These are phyloP conservation scores for Suhomyces atakaporum DNA, from an alignment of 1,139 yeast genomes.

Conservation along the genomic window DNA sequence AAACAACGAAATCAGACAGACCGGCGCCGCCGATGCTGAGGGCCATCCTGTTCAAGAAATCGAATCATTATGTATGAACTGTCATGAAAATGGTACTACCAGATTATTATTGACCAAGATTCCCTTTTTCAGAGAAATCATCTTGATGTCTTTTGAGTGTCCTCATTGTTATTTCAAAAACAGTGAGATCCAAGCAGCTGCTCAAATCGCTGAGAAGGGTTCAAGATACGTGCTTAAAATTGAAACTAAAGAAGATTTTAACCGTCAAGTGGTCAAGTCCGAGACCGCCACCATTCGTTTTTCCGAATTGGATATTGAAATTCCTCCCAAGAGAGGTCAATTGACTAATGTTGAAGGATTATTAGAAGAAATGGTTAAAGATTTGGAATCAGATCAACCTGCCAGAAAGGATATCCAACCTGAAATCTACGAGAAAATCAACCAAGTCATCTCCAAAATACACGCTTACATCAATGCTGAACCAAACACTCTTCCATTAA, in stretches of 20 bases:
- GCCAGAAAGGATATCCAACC: conserved; percentile 74
- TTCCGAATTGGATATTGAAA: conserved; percentile 85
- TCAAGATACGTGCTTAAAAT: conserved; percentile 69
- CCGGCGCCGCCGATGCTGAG: conserved; percentile 77
- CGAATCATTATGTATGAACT: conserved; percentile 94
- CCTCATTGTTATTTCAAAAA: conserved; percentile 92
- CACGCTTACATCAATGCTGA: conserved; percentile 61
- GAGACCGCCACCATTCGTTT: conserved; percentile 85
- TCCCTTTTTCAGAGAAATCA: conserved; percentile 89
- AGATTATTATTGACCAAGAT: conserved; percentile 81
- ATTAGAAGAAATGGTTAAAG: conserved; percentile 79
- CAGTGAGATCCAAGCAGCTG: conserved; percentile 93
- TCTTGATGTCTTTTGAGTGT: conserved; percentile 93
- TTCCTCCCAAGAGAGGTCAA: conserved; percentile 94
- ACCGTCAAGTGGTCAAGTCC: conserved; percentile 89
- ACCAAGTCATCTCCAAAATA: conserved; percentile 64
- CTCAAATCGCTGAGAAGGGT: conserved; percentile 86
- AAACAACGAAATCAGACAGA: conserved; percentile 21
- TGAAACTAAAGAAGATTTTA: conserved; percentile 73
- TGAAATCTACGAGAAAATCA: conserved; percentile 73
- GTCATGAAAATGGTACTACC: conserved; percentile 83
- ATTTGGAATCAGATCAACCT: conserved; percentile 78
- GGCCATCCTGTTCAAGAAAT: conserved; percentile 98
- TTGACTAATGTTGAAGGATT: conserved; percentile 91
- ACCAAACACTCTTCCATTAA: conserved; percentile 70